These are phyloP conservation scores for Hericium alpestre DNA, from an alignment of 768 basidiomycete species.

Conservation along the genomic window DNA sequence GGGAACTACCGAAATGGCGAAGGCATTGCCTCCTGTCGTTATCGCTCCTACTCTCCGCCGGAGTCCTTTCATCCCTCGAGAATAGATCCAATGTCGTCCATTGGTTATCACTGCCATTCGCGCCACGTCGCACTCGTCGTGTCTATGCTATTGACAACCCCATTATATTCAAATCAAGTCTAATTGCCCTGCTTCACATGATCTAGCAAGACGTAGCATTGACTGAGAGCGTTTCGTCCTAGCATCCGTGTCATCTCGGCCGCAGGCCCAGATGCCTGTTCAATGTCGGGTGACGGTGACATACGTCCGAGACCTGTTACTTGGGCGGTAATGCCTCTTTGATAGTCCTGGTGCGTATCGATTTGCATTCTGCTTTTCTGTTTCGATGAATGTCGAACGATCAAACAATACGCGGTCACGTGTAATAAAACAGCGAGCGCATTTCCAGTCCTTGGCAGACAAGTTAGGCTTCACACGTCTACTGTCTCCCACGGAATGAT, in stretches of 20 bases:
- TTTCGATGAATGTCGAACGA: background rate
- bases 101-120: background rate
- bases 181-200: background rate
- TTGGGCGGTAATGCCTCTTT: too few species aligned
- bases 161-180: background rate
- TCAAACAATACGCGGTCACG: background rate
- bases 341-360: background rate
- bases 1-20: slow-evolving; percentile 70
- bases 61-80: slow-evolving; percentile 66
- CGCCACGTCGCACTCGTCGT: background rate
- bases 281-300: too few species aligned
- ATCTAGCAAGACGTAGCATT: too few species aligned
- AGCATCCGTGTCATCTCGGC: too few species aligned
- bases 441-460: background rate
- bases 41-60: slow-evolving; percentile 64
- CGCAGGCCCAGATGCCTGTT: too few species aligned
- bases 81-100: slow-evolving; percentile 24
- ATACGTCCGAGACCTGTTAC: too few species aligned
- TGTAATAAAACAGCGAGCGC: background rate
- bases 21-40: slow-evolving; percentile 50
- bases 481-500: background rate
- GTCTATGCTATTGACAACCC: background rate
- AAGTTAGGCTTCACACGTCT: background rate
- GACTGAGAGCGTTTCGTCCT: too few species aligned
- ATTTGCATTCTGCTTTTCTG: background rate